These are phyloP conservation scores for Aegilops sharonensis DNA, from an alignment of 176 grass and related monocot genomes.

Conservation along the genomic window DNA sequence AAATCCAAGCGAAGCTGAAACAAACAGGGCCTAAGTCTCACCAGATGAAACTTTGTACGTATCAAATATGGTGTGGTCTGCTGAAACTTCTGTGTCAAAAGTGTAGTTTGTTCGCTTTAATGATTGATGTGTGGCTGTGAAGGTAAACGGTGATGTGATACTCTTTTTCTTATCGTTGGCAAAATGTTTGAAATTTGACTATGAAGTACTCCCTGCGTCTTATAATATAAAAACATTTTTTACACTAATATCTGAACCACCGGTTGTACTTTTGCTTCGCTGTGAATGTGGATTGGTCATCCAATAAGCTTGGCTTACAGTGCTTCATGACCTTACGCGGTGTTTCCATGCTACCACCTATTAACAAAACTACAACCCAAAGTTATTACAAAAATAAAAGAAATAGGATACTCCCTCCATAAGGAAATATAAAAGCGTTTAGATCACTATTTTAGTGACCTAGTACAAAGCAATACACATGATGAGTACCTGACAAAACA, in stretches of 20 bases:
- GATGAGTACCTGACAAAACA: too few species aligned
- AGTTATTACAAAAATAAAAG: too few species aligned
- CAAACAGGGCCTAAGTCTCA: not conserved
- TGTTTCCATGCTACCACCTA: too few species aligned
- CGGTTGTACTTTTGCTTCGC: not conserved
- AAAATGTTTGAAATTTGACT: not conserved
- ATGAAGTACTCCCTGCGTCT: not conserved
- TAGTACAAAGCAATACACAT: too few species aligned
- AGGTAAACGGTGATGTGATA: not conserved
- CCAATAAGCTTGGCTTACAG: not conserved
- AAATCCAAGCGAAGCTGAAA: too few species aligned
- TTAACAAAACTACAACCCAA: too few species aligned
- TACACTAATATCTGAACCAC: too few species aligned
- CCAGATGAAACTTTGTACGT: not conserved
- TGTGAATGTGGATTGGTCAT: not conserved
- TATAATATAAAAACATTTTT: too few species aligned
- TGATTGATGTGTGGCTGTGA: not conserved
- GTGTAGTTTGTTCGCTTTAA: not conserved
- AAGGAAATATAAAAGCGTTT: too few species aligned
- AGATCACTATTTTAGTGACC: too few species aligned
- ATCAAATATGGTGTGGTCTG: not conserved
- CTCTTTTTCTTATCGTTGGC: not conserved
- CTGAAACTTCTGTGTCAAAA: not conserved
- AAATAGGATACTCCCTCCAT: too few species aligned
- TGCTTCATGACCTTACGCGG: too few species aligned